Evolutionary conservation across 2,329 filamentous ascomycete genomes (phyloP).

Genomic region (Botryotinia convoluta): DNA sequence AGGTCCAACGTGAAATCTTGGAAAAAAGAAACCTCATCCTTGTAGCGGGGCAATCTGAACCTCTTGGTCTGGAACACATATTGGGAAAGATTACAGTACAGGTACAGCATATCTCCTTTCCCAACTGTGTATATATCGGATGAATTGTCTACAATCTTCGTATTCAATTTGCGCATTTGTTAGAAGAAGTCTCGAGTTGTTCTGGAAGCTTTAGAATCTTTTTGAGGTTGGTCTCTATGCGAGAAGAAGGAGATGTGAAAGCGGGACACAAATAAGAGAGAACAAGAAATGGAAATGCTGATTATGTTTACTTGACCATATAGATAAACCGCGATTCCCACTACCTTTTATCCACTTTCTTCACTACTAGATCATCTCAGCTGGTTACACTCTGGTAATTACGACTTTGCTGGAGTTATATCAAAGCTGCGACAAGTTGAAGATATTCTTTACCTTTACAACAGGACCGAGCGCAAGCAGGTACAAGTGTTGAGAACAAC

Average conservation of each 20-base stretch:
- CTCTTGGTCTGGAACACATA: constrained; percentile 15
- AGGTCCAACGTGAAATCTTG: background rate
- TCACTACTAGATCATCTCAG: background rate
- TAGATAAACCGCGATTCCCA: background rate
- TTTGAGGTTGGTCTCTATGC: background rate
- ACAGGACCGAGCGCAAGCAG: constrained; percentile 34
- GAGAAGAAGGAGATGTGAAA: background rate
- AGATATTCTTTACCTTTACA: constrained; percentile 22
- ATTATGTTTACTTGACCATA: background rate
- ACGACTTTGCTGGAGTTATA: constrained; percentile 3
- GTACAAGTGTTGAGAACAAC: background rate
- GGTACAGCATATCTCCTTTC: constrained; percentile 4
- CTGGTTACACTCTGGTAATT: background rate
- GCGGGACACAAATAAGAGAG: background rate
- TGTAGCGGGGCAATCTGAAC: constrained; percentile 16
- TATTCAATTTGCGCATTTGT: background rate
- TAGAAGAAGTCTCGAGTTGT: background rate
- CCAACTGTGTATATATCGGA: background rate
- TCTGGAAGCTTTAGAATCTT: constrained; percentile 24
- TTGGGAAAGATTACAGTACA: constrained; percentile 16
- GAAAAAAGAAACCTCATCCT: constrained; percentile 13
- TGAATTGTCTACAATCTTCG: background rate
- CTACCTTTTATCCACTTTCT: background rate
- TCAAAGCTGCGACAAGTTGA: constrained; percentile 33
- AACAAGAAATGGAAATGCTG: constrained; percentile 5